These are phyloP conservation scores for Perilla frutescens DNA, from an alignment of 257 asterid species.

Conservation along the genomic window DNA sequence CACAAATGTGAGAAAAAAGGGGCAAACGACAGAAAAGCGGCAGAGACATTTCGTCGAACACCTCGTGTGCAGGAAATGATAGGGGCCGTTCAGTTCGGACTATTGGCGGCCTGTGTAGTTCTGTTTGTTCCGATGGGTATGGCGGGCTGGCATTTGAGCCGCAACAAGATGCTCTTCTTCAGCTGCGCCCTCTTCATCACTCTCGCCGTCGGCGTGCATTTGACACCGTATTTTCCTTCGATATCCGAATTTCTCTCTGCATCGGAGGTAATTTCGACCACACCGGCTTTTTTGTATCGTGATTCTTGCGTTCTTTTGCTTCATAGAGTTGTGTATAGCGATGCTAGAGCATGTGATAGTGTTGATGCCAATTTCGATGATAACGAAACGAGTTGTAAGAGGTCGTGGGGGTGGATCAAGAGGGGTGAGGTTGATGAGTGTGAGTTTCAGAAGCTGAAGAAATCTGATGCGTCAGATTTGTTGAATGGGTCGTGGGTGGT, in stretches of 20 bases:
- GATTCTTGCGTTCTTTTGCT: conserved; percentile 72
- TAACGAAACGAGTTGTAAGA: conserved; percentile 33
- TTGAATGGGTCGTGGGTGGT: conserved; percentile 94
- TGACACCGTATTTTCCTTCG: conserved; percentile 84
- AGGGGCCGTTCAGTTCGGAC: conserved; percentile 87
- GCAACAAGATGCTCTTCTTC: conserved; percentile 93
- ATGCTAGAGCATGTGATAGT: conserved; percentile 40
- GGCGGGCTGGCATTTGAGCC: conserved; percentile 99
- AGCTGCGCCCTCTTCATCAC: conserved; percentile 97
- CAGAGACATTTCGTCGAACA: conserved; percentile 27
- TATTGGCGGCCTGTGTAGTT: conserved; percentile 88
- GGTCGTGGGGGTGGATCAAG: conserved; percentile 77
- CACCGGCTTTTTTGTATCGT: conserved; percentile 42
- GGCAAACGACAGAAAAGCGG: not conserved
- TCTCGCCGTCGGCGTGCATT: conserved; percentile 93
- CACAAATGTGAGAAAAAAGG: conserved; percentile 25
- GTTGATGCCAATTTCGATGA: conserved; percentile 31
- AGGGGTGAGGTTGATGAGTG: conserved; percentile 58
- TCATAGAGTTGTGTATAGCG: conserved; percentile 51
- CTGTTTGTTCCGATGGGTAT: conserved; percentile 92
- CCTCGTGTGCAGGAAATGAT: conserved; percentile 53
- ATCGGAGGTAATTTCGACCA: conserved; percentile 42
- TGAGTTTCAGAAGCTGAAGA: conserved; percentile 71
- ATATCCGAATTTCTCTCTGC: conserved; percentile 52
- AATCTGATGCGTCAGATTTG: conserved; percentile 74